phyloP scores from a whole-genome alignment of 257 asterid species.

The Solanum megistacrolobum region DNA sequence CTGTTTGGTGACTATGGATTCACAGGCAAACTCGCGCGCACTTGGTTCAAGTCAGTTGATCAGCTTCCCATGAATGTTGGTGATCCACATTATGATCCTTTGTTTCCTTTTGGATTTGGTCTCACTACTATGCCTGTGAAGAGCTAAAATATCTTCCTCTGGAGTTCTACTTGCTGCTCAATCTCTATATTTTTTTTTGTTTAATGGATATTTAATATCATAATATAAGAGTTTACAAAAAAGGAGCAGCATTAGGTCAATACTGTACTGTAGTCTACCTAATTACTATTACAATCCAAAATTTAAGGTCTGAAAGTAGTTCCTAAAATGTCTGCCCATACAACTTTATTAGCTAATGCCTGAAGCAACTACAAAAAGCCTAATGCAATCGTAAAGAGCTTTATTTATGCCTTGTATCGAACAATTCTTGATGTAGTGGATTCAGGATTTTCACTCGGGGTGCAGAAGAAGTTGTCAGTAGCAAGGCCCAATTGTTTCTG shows the following conservation, averaged over 20 bases:
- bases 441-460: too few relatives aligned
- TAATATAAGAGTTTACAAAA: neutral
- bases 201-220: neutral
- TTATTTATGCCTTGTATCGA: neutral
- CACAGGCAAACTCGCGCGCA: constrained; percentile 41
- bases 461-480: too few relatives aligned
- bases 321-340: neutral
- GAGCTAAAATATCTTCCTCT: neutral
- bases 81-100: constrained; percentile 39
- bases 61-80: constrained; percentile 62
- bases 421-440: neutral
- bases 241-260: neutral
- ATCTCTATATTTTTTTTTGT: neutral
- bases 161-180: neutral
- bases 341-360: neutral
- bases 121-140: constrained; percentile 15
- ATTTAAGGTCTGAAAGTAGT: neutral
- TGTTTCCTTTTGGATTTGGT: constrained; percentile 51
- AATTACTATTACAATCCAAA: neutral
- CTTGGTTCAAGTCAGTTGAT: constrained; percentile 50
- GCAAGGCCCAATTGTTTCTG: too few relatives aligned
- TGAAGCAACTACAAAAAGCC: neutral
- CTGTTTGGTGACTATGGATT: constrained; percentile 45
- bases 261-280: neutral
- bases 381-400: neutral